Evolutionary conservation across 2,329 filamentous ascomycete genomes (phyloP).

Genomic region (Torrubiella hemipterigena): DNA sequence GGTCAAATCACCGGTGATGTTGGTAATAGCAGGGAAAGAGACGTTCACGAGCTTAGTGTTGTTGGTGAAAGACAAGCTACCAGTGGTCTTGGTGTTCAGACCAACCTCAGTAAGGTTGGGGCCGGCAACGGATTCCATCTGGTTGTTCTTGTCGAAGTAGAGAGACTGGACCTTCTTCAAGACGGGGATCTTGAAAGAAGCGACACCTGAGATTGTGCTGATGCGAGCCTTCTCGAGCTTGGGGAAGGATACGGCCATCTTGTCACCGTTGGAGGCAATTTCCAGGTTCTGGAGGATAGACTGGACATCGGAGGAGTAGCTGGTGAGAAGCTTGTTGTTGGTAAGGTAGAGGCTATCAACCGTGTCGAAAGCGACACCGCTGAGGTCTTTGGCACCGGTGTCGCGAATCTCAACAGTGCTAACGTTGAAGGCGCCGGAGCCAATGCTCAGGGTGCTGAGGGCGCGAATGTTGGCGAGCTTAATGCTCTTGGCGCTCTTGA

Average conservation of each 20-base stretch:
- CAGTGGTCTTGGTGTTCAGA: conserved; percentile 19
- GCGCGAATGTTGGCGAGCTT: conserved; percentile 50
- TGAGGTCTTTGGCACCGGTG: conserved; percentile 67
- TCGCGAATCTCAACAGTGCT: conserved; percentile 66
- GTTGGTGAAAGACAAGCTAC: conserved; percentile 45
- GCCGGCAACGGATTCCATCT: conserved; percentile 46
- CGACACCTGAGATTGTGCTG: conserved; percentile 59
- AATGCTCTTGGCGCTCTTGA: conserved; percentile 57
- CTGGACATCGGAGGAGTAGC: conserved; percentile 64
- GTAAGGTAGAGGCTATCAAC: conserved; percentile 67
- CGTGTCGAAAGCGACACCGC: conserved; percentile 69
- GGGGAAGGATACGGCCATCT: conserved; percentile 61
- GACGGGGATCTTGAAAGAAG: conserved; percentile 59
- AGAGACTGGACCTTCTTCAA: conserved; percentile 65
- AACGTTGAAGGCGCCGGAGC: conserved; percentile 53
- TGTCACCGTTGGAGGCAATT: conserved; percentile 69
- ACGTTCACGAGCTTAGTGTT: conserved; percentile 59
- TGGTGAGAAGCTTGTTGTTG: conserved; percentile 76
- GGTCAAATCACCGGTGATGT: conserved; percentile 66
- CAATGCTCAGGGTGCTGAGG: conserved; percentile 64
- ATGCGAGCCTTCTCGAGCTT: conserved; percentile 52
- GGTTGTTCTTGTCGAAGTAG: conserved; percentile 68
- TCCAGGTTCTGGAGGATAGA: conserved; percentile 61
- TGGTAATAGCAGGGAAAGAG: conserved; percentile 55
- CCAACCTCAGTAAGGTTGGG: conserved; percentile 61